A percentile compares a stretch with the other conserved stretches of the same genome.
Evolutionary conservation across 345 rosid species (phyloP).

Genomic region (Erysimum cheiranthoides): DNA sequence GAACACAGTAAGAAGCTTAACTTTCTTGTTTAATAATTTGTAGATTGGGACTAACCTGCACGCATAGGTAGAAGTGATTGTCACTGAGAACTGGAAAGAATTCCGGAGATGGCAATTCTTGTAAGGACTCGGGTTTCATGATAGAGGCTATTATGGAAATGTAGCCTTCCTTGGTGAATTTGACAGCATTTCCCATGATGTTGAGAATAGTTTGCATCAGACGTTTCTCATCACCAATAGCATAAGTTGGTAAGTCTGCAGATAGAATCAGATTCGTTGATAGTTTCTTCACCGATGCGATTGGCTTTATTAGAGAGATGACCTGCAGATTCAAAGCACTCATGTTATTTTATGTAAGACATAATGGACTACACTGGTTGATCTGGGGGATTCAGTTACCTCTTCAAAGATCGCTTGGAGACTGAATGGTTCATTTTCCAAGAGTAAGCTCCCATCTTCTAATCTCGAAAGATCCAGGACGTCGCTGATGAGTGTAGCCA

Average conservation of each 20-base stretch:
- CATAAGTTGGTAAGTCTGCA: constrained; percentile 79
- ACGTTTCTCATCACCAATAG: constrained; percentile 89
- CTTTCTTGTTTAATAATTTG: not conserved
- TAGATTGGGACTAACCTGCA: constrained; percentile 62
- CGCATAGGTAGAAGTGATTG: constrained; percentile 74
- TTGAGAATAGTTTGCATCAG: constrained; percentile 81
- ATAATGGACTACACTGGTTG: not conserved
- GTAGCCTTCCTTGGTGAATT: constrained; percentile 89
- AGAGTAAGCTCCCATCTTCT: constrained; percentile 89
- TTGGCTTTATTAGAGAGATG: constrained; percentile 72
- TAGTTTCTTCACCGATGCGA: constrained; percentile 81
- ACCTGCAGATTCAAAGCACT: constrained; percentile 52
- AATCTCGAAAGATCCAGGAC: constrained; percentile 91
- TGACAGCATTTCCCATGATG: constrained; percentile 87
- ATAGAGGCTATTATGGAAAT: constrained; percentile 73
- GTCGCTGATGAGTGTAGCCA: constrained; percentile 84
- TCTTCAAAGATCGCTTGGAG: constrained; percentile 73
- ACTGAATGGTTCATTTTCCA: constrained; percentile 66
- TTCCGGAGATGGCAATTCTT: constrained; percentile 77
- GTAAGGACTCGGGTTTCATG: constrained; percentile 74
- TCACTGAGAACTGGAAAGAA: constrained; percentile 60
- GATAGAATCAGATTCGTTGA: constrained; percentile 62
- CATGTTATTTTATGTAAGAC: constrained; percentile 7
- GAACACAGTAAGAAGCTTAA: not conserved
- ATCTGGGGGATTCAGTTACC: constrained; percentile 47